phyloP scores from a whole-genome alignment of 2,329 filamentous ascomycete genomes.

The Aspergillus aculeatus region DNA sequence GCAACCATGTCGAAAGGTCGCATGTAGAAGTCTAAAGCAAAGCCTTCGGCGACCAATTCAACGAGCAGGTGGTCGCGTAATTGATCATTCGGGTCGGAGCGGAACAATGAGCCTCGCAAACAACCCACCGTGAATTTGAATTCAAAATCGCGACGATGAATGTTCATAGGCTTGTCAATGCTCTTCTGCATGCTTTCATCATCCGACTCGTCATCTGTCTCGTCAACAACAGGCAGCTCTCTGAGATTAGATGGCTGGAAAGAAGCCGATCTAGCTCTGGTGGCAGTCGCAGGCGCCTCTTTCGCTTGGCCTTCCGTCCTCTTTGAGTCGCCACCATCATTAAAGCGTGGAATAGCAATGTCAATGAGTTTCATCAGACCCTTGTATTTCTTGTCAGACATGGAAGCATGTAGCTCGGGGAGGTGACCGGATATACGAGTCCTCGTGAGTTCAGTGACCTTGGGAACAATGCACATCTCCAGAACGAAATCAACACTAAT shows the following conservation, averaged over 20 bases:
- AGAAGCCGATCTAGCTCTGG: slow-evolving; percentile 63
- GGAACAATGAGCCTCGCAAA: slow-evolving; percentile 87
- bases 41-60: slow-evolving; percentile 85
- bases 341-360: slow-evolving; percentile 85
- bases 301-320: slow-evolving; percentile 34
- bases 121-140: slow-evolving; percentile 96
- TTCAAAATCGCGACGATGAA: slow-evolving; percentile 90
- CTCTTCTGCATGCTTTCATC: slow-evolving; percentile 56
- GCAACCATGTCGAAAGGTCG: slow-evolving; percentile 90
- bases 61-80: slow-evolving; percentile 80
- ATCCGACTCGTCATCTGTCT: slow-evolving; percentile 61
- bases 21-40: slow-evolving; percentile 83
- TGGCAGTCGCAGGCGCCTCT: slow-evolving; percentile 29
- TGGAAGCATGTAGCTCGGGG: slow-evolving; percentile 84
- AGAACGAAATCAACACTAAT: slow-evolving; percentile 97
- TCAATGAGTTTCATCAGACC: slow-evolving; percentile 94
- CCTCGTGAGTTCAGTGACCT: slow-evolving; percentile 88
- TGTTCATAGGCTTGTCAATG: slow-evolving; percentile 57
- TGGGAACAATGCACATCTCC: slow-evolving; percentile 96
- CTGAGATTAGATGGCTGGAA: slow-evolving; percentile 71
- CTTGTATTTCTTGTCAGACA: slow-evolving; percentile 96
- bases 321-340: slow-evolving; percentile 44
- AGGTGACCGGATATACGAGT: slow-evolving; percentile 88
- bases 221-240: slow-evolving; percentile 76
- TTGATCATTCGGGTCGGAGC: slow-evolving; percentile 74